Evolutionary conservation across 805 yeast genomes (phyloP), one percentile per base, ranked within the genome.

Genomic region (Candida andamanensis): DNA sequence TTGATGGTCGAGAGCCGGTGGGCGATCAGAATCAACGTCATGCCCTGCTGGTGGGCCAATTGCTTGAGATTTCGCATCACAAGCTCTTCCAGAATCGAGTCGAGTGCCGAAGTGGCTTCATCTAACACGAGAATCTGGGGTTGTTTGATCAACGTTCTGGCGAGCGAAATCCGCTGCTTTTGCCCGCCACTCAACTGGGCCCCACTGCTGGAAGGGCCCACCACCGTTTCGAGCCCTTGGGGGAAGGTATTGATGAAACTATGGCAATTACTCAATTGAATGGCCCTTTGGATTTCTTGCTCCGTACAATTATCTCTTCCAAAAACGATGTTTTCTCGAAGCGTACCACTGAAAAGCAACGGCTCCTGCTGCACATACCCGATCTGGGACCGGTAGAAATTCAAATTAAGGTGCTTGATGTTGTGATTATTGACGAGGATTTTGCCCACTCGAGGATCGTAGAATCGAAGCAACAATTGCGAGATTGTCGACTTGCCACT

Each of bases 291-390:
- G 2, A 84, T 62, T 20, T 82, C 81, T 29, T 69, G 75, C 6
- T 71, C 74, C 2, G 79, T 67, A 9, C 81, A 75, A 27, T 80
- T 35, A 10, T 49, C 78, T 15, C 69, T 68, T 1, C 95, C 95
- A 54, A 90, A 90, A 0, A 77, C 65, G 24, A 90, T 79, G 48
- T 90, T 90, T 20, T 87, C 95, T 28, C 79, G 67, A 16, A 90
- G 74, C 0, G 95, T 72, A 1, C 96, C 97, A 33, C 89, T 79
- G 54, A 89, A 85, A 30, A 90, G 62, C 42, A 85, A 74, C 2
- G 97, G 95, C 47, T 90, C 97, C 54, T 90, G 97, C 40, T 84
- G 87, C 4, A 90, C 97, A 20, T 85, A 78, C n/a, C 97, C 97
- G 16, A 85, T 67, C 35, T 78, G 72, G 17, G 78, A 61, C 35